A percentile compares a stretch with the other conserved stretches of the same genome.
phyloP scores from a whole-genome alignment of 2,329 filamentous ascomycete genomes.

The Ascosphaera aggregata region DNA sequence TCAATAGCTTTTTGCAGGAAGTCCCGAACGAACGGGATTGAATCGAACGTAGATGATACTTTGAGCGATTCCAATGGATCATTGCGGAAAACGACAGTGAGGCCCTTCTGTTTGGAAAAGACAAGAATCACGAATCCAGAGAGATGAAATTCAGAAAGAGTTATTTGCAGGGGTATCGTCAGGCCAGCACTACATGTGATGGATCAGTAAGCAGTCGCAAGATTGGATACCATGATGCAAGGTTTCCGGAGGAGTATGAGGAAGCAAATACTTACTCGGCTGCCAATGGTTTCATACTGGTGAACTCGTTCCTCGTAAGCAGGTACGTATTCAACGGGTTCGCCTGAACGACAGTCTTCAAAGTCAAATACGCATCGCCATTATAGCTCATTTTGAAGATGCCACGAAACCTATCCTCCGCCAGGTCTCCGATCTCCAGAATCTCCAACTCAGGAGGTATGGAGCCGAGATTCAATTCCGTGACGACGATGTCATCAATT shows the following conservation, averaged over 20 bases:
- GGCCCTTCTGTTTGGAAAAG: slow-evolving; percentile 89
- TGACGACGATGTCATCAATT: slow-evolving; percentile 96
- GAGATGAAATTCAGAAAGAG: slow-evolving; percentile 80
- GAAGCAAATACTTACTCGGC: slow-evolving; percentile 31
- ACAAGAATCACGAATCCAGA: slow-evolving; percentile 95
- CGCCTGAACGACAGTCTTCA: slow-evolving; percentile 91
- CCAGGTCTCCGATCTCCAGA: slow-evolving; percentile 88
- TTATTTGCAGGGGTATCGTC: slow-evolving; percentile 95
- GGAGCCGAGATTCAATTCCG: slow-evolving; percentile 87
- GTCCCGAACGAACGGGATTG: slow-evolving; percentile 92
- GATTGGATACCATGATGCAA: too few species aligned
- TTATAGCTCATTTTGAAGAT: slow-evolving; percentile 99
- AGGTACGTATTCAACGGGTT: slow-evolving; percentile 95
- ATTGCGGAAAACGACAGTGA: slow-evolving; percentile 93
- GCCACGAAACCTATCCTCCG: slow-evolving; percentile 87
- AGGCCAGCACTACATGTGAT: slow-evolving; percentile 38
- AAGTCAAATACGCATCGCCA: slow-evolving; percentile 81
- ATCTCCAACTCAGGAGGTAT: slow-evolving; percentile 92
- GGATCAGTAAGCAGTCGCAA: not conserved
- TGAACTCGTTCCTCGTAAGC: slow-evolving; percentile 73
- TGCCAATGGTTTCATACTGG: slow-evolving; percentile 76
- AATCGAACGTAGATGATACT: slow-evolving; percentile 96
- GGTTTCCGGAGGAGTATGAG: not conserved
- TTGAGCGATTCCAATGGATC: slow-evolving; percentile 94
- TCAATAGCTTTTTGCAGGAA: slow-evolving; percentile 95